Percentiles rank a stretch among this genome's conserved stretches.
Conservation (phyloP, 352 stramenopile species). For the Globisporangium iwayamae region DNA sequence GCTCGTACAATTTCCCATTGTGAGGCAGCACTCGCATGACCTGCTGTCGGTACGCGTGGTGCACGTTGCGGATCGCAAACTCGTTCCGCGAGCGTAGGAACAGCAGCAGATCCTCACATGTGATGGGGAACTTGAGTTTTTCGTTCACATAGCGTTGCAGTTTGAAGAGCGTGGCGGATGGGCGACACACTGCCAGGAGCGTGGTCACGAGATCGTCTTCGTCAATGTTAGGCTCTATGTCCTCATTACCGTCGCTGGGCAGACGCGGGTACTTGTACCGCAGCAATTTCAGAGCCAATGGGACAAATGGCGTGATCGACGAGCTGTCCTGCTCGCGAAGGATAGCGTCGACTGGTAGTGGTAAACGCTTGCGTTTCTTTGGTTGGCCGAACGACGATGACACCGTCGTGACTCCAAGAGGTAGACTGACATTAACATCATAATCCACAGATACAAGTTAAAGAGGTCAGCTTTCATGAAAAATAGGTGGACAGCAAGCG, state of each 20-base stretch:
- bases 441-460: neutral
- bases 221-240: slow-evolving; percentile 21
- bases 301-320: slow-evolving; percentile 37
- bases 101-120: slow-evolving; percentile 36
- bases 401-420: slow-evolving; percentile 41
- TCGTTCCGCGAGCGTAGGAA: slow-evolving; percentile 31
- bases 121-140: slow-evolving; percentile 34
- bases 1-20: neutral
- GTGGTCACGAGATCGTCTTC: slow-evolving; percentile 27
- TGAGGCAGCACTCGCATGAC: slow-evolving; percentile 22
- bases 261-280: slow-evolving; percentile 49
- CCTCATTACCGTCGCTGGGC: slow-evolving; percentile 10
- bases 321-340: slow-evolving; percentile 48
- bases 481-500: neutral
- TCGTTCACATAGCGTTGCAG: slow-evolving; percentile 59
- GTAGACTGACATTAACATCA: slow-evolving; percentile 38
- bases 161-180: slow-evolving; percentile 55
- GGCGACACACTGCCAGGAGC: slow-evolving; percentile 37
- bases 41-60: slow-evolving; percentile 22
- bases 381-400: slow-evolving; percentile 16
- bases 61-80: slow-evolving; percentile 42
- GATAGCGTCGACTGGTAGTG: slow-evolving; percentile 55
- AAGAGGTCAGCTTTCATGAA: neutral
- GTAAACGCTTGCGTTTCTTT: slow-evolving; percentile 30
- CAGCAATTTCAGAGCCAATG: slow-evolving; percentile 43